Evolutionary conservation across 768 basidiomycete genomes (phyloP).

Genomic region (Lentinula edodes): DNA sequence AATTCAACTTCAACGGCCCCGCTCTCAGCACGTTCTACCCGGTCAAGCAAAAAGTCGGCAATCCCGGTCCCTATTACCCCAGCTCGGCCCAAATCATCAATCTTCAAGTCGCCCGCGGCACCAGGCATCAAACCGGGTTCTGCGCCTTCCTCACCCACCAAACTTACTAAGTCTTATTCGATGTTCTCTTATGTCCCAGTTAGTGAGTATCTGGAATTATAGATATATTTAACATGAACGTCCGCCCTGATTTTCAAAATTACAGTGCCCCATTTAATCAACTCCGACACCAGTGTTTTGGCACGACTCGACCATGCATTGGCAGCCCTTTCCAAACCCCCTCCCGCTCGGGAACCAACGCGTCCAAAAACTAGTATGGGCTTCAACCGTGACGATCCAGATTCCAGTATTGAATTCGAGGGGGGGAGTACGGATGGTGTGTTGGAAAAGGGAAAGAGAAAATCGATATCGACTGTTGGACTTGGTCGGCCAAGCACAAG

Average conservation of each 20-base stretch:
- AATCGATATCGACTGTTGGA: constrained; percentile 2
- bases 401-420: constrained; percentile 1
- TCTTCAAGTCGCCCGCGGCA: neutral
- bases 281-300: neutral
- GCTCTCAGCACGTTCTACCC: neutral
- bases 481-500: constrained; percentile 12
- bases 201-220: neutral
- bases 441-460: constrained; percentile 7
- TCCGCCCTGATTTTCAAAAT: neutral
- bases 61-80: neutral
- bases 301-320: constrained; percentile 32
- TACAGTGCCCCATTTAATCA: neutral
- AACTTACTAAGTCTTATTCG: neutral
- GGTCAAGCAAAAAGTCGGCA: neutral
- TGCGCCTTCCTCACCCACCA: neutral
- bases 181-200: constrained; percentile 1
- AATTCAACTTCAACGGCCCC: too few species aligned
- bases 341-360: constrained; percentile 21
- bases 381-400: constrained; percentile 39
- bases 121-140: neutral
- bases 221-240: neutral
- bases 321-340: constrained; percentile 62
- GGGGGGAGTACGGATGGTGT: constrained; percentile 9
- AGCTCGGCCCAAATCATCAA: neutral
- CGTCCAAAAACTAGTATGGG: constrained; percentile 69